Conservation (phyloP, 148 eudicot species). For the Camellia japonica region DNA sequence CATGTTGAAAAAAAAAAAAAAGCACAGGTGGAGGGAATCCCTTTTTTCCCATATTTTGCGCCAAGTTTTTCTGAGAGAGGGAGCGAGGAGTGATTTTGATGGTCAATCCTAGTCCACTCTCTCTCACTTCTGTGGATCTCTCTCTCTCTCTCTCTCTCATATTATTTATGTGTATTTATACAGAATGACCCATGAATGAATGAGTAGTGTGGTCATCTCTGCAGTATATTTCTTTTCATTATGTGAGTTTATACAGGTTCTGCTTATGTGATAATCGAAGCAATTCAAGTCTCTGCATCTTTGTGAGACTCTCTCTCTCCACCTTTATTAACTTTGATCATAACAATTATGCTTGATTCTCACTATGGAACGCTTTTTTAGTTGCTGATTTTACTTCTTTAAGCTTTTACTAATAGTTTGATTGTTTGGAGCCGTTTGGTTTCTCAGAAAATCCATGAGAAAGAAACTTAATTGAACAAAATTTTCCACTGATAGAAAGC, state of each 20-base stretch:
- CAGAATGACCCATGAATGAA: too few relatives aligned
- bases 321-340: background rate
- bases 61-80: background rate
- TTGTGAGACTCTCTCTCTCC: conserved; percentile 11
- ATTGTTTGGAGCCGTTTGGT: background rate
- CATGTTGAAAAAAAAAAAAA: too few relatives aligned
- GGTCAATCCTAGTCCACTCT: conserved; percentile 5
- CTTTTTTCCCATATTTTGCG: background rate
- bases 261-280: background rate
- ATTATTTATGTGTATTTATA: background rate
- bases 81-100: background rate
- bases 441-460: background rate
- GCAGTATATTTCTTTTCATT: too few relatives aligned
- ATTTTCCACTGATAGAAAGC: background rate
- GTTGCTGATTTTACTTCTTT: conserved; percentile 3
- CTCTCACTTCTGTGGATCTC: background rate
- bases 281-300: conserved; percentile 5
- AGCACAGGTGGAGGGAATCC: too few relatives aligned
- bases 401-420: too few relatives aligned
- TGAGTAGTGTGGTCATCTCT: background rate
- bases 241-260: background rate
- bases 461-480: background rate
- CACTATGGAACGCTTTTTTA: background rate
- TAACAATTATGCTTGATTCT: background rate
- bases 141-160: background rate